Evolutionary conservation across 331 rosid species (phyloP), one percentile per base, ranked within the genome.

Genomic region (Telfairia occidentalis): DNA sequence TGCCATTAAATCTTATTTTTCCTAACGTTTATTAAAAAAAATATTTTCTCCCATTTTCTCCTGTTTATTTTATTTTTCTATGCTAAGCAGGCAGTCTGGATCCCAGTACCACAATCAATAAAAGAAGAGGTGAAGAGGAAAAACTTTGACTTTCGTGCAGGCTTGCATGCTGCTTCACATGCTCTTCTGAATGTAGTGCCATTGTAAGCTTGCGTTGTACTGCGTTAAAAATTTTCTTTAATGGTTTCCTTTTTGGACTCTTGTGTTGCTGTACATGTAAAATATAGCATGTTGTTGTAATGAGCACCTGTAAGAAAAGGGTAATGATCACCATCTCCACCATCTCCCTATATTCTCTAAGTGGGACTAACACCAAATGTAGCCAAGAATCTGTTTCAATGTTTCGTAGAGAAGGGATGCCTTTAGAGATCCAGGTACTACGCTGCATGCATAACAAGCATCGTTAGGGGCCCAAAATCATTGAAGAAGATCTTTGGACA

Each of bases 111-210:
- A 64, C 95, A 81, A 79, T 86, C 86, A 63, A 79, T 86, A 71
- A 89, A 86, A 84, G 88, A 75, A 83, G 91, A 85, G 37, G 87
- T 87, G 66, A 49, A 76, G 67, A 78, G 59, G 74, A 67, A 82
- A 84, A 43, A 40, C 71, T 83, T 84, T 76, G 92, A 94, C 83
- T 94, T 91, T 80, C 96, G 97, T 65, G 97, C 96, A 52, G 97
- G 97, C 48, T 84, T 94, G 87, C 98, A 91, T 84, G 97, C 97
- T 74, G 96, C 97, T 67, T 89, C 97, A 75, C 98, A 94, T 81
- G 97, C 96, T 57, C 84, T 94, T 86, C 81, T 94, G 46, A 83
- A 94, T 38, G 89, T 87, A 19, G 92, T 94, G 80, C 98, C 98
- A 75, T 59, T 91, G 98, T 94, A 90, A 87, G 98, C 57, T 16